A percentile compares a stretch with the other conserved stretches of the same genome.
Evolutionary conservation across 176 grass and related monocot genomes (phyloP).

Genomic region (Miscanthus lutarioriparius): DNA sequence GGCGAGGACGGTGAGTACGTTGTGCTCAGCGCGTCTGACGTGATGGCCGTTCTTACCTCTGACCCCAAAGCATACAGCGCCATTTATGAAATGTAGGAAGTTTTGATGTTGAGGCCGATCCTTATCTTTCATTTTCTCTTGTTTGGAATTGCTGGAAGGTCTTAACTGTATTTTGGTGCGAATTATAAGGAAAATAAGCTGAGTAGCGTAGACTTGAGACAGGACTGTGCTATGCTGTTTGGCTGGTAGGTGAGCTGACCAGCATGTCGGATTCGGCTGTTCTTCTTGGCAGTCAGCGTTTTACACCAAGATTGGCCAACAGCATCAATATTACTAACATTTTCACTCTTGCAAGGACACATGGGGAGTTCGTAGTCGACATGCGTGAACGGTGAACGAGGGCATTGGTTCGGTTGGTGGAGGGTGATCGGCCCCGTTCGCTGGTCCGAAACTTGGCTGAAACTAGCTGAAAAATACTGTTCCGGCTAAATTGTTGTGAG

Average conservation of each 20-base stretch:
- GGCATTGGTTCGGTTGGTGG: conserved; percentile 20
- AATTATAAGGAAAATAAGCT: neutral
- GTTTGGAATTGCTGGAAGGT: neutral
- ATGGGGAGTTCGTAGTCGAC: neutral
- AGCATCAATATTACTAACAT: neutral
- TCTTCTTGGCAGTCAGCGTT: neutral
- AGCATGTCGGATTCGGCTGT: neutral
- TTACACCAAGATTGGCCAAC: neutral
- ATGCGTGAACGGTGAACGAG: neutral
- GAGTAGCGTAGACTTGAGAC: neutral
- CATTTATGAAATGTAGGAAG: conserved; percentile 6
- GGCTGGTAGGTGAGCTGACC: neutral
- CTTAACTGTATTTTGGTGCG: neutral
- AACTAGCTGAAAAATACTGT: no score
- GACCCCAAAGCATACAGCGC: neutral
- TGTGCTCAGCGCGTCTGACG: conserved; percentile 59
- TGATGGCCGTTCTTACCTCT: conserved; percentile 54
- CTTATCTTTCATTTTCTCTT: neutral
- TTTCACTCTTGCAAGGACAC: neutral
- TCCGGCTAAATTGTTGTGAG: no score
- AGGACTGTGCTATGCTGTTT: neutral
- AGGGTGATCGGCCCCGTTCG: no score
- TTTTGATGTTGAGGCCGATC: conserved; percentile 37
- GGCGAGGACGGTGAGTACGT: conserved; percentile 55
- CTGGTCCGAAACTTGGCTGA: no score